Evolutionary conservation across 176 grass and related monocot genomes (phyloP).

Genomic region (Hyparrhenia diplandra): DNA sequence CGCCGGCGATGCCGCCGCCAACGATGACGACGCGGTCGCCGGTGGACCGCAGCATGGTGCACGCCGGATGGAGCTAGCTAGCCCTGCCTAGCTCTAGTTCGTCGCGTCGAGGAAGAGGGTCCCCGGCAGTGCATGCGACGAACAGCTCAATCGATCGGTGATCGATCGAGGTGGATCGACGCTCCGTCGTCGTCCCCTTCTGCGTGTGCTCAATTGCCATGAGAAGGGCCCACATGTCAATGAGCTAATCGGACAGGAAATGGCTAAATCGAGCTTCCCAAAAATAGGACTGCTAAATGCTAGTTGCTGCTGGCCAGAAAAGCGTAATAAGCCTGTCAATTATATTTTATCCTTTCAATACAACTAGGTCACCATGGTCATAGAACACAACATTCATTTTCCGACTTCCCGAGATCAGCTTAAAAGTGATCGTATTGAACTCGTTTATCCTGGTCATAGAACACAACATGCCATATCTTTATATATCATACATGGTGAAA

Average conservation of each 20-base stretch:
- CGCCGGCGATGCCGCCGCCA: slow-evolving; percentile 65
- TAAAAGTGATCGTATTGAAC: no score
- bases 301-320: background rate
- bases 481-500: no score
- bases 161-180: slow-evolving; percentile 10
- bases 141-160: background rate
- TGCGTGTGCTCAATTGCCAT: background rate
- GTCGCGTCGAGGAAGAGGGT: background rate
- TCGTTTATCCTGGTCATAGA: no score
- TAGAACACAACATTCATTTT: no score
- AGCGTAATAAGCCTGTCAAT: background rate
- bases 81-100: no score
- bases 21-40: slow-evolving; percentile 66
- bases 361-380: no score
- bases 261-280: slow-evolving; percentile 4
- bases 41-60: slow-evolving; percentile 29
- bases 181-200: background rate
- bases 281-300: slow-evolving; percentile 21
- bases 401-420: no score
- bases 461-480: no score
- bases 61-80: background rate
- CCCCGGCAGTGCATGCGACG: background rate
- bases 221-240: slow-evolving; percentile 13
- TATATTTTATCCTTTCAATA: no score
- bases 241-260: background rate